Evolutionary conservation across 257 asterid genomes (phyloP), one percentile per base, ranked within the genome.

Genomic region (Solanum infundibuliforme): DNA sequence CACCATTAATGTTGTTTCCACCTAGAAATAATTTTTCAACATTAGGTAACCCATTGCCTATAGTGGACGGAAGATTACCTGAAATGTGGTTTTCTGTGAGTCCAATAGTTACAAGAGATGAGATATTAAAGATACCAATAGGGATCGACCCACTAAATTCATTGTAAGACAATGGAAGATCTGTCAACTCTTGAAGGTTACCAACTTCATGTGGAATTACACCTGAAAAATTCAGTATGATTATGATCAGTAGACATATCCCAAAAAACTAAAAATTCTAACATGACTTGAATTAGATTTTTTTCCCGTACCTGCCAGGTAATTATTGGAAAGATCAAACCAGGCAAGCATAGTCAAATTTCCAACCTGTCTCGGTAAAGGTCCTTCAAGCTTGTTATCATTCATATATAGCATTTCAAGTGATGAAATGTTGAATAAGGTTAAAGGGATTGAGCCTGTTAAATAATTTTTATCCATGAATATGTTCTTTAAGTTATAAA

Each of bases 161-260:
- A 10, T 81, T 76, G 55, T 10, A 72, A 62, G 41, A 72, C 74
- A 89, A 84, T 31, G 81, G 29, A 73, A 90, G 73, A 12, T 20
- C 16, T 58, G 23, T 34, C 86, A 90, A 58, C 62, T n/a, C n/a
- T 55, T 25, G 69, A 55, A 92, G 90, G 12, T 83, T 85, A 48
- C 90, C 88, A 12, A 92, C 39, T 85, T 90, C 93, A 8, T 68
- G 31, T 18, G 92, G 90, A 79, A 90, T 86, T 12, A 72, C 83
- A 66, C 92, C 94, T 84, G 90, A 35, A 4, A 84, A 58, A 71
- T 12, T 41, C n/a, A 32, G 5, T 69, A 36, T 11, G 38, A 41
- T 23, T 20, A 34, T 7, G 39, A 36, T 41, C 0, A 5, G 13
- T 7, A 76, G 21, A 76, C 7, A 1, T 39, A 20, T 41, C 18